Evolutionary conservation across 1,284 basidiomycete species (phyloP).

Genomic region (Leccinum angustisporum): DNA sequence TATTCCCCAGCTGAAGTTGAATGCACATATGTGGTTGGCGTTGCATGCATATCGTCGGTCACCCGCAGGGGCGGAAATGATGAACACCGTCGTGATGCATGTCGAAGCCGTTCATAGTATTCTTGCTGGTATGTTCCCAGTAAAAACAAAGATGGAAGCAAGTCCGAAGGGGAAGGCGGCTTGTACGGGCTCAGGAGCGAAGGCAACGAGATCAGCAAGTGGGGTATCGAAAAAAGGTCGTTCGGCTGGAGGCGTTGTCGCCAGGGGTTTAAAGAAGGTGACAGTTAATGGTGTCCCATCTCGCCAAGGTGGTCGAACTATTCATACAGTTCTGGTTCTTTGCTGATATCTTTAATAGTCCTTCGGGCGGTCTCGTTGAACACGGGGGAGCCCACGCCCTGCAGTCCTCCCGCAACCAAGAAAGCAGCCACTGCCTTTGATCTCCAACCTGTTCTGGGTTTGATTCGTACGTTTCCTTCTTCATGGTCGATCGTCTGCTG

Average conservation of each 20-base stretch:
- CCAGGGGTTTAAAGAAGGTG: conserved; percentile 17
- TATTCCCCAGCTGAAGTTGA: conserved; percentile 47
- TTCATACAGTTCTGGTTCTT: not conserved
- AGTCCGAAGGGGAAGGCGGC: conserved; percentile 26
- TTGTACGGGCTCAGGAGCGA: conserved; percentile 3
- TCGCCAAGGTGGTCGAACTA: conserved; percentile 40
- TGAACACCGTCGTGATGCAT: conserved; percentile 43
- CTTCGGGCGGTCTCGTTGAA: conserved; percentile 41
- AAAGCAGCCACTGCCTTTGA: conserved; percentile 42
- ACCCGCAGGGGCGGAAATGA: conserved; percentile 37
- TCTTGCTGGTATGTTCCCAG: conserved; percentile 40
- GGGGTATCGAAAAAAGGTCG: conserved; percentile 33
- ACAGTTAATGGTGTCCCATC: conserved; percentile 38
- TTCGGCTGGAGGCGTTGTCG: conserved; percentile 4
- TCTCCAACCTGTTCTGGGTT: conserved; percentile 12
- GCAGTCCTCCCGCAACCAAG: conserved; percentile 4
- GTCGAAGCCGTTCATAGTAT: conserved; percentile 51
- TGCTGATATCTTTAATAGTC: conserved; percentile 22
- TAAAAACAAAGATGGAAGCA: conserved; percentile 1
- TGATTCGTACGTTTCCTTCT: conserved; percentile 19
- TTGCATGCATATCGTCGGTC: conserved; percentile 57
- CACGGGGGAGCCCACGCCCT: conserved; percentile 18
- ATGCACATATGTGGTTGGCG: conserved; percentile 61
- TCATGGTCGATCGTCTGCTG: not conserved
- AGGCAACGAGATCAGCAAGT: not conserved